These are phyloP conservation scores for Suillus weaverae DNA, from an alignment of 768 basidiomycete genomes.

Conservation along the genomic window DNA sequence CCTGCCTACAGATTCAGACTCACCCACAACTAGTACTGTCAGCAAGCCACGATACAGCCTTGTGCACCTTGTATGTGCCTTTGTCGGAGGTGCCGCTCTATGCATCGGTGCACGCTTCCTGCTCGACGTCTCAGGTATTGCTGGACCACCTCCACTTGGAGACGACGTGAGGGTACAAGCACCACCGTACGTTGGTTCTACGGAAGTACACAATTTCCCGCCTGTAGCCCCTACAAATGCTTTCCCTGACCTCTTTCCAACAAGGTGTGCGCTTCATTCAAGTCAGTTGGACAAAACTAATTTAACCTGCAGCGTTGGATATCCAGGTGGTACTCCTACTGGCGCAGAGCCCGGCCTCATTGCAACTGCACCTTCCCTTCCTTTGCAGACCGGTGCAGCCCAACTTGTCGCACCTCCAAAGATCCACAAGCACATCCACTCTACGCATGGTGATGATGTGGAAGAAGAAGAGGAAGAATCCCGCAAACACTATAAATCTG, in stretches of 20 bases:
- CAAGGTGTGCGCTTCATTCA: slow-evolving; percentile 36
- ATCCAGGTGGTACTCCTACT: slow-evolving; percentile 76
- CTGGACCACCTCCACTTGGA: slow-evolving; percentile 30
- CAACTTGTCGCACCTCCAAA: slow-evolving; percentile 56
- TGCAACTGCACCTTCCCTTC: slow-evolving; percentile 75
- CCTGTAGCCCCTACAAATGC: slow-evolving; percentile 73
- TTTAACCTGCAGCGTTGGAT: slow-evolving; percentile 50
- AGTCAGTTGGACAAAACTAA: background rate
- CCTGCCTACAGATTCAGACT: background rate
- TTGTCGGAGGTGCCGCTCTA: slow-evolving; percentile 51
- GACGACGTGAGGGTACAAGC: slow-evolving; percentile 42
- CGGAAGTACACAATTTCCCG: slow-evolving; percentile 67
- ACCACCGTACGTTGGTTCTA: slow-evolving; percentile 71
- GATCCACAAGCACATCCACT: slow-evolving; percentile 3
- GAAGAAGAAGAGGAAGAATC: slow-evolving; percentile 22
- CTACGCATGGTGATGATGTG: background rate
- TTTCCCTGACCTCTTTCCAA: slow-evolving; percentile 72
- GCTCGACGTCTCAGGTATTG: slow-evolving; percentile 38
- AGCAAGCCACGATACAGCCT: slow-evolving; percentile 20
- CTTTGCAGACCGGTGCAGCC: slow-evolving; percentile 69
- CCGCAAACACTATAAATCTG: slow-evolving; percentile 18
- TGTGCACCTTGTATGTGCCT: slow-evolving; percentile 47
- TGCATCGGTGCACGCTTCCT: slow-evolving; percentile 52
- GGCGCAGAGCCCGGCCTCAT: slow-evolving; percentile 76
- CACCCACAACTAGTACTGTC: slow-evolving; percentile 10